Percentiles rank a stretch among this genome's conserved stretches.
These are phyloP conservation scores for Phytophthora fragariae DNA, from an alignment of 352 stramenopile species.

Conservation along the genomic window DNA sequence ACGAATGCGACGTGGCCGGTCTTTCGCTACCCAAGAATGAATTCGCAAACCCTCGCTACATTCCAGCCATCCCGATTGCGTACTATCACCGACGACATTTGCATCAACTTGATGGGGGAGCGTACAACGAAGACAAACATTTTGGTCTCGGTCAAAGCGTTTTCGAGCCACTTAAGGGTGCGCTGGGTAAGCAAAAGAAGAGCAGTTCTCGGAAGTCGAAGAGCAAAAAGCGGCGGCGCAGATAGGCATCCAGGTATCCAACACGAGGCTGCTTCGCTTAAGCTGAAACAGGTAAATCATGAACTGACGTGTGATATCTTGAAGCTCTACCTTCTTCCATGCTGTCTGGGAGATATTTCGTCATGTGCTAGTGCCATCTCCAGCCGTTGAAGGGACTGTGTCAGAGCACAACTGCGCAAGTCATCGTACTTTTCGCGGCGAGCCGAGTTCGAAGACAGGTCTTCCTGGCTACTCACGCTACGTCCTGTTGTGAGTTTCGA, in stretches of 20 bases:
- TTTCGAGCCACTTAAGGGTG: slow-evolving; percentile 72
- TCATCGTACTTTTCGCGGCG: slow-evolving; percentile 3
- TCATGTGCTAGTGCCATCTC: slow-evolving; percentile 22
- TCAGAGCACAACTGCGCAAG: slow-evolving; percentile 16
- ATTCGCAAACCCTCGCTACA: slow-evolving; percentile 41
- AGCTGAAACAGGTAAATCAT: slow-evolving; percentile 23
- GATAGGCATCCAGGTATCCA: slow-evolving; percentile 22
- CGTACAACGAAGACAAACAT: slow-evolving; percentile 73
- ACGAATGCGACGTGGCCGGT: slow-evolving; percentile 7
- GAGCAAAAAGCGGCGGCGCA: slow-evolving; percentile 62
- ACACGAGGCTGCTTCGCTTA: slow-evolving; percentile 2
- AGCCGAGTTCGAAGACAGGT: background rate
- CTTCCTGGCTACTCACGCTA: background rate
- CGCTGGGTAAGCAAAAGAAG: slow-evolving; percentile 50
- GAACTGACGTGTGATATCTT: slow-evolving; percentile 7
- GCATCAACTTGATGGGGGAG: slow-evolving; percentile 44
- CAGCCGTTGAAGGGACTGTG: slow-evolving; percentile 27
- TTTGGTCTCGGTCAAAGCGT: slow-evolving; percentile 78
- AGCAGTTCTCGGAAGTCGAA: slow-evolving; percentile 38
- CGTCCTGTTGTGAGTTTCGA: slow-evolving; percentile 11
- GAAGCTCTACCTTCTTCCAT: slow-evolving; percentile 12
- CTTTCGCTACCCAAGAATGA: slow-evolving; percentile 20
- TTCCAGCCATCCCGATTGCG: slow-evolving; percentile 69
- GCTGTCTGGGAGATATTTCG: slow-evolving; percentile 7
- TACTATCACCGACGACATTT: slow-evolving; percentile 62